Conservation (phyloP, 441 rosid genomes). For the Corymbia citriodora region DNA sequence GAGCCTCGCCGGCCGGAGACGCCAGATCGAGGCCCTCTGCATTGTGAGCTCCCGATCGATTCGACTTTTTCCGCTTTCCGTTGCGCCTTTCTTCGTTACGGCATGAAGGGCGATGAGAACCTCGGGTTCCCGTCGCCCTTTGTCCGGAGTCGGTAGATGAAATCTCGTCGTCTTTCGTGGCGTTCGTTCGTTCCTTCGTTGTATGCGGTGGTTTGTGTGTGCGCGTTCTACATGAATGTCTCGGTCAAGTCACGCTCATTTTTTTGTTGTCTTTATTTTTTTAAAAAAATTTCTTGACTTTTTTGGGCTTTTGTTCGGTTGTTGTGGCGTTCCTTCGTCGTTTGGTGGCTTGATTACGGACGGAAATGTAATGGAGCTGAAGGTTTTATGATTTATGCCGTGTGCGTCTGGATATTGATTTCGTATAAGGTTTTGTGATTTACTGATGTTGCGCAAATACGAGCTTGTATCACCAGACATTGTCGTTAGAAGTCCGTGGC, state of each 20-base stretch:
- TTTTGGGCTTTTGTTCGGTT: background rate
- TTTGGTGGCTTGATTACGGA: background rate
- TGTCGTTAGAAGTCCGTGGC: background rate
- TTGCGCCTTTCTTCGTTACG: background rate
- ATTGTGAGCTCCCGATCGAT: constrained; percentile 51
- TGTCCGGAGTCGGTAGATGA: background rate
- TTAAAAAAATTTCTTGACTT: background rate
- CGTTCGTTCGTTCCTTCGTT: background rate
- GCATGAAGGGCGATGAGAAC: background rate
- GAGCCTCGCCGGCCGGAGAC: constrained; percentile 6
- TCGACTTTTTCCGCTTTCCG: background rate
- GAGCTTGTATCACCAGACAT: background rate
- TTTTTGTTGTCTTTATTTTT: background rate
- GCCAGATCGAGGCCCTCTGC: constrained; percentile 48
- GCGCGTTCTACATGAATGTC: background rate
- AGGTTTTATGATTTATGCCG: background rate
- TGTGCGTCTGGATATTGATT: background rate
- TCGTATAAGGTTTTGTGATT: background rate
- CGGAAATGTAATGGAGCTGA: background rate
- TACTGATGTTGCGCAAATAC: background rate
- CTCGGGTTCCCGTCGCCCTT: background rate
- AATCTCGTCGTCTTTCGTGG: background rate
- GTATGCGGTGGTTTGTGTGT: background rate
- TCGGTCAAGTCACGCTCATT: background rate
- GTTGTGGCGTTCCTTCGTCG: background rate